phyloP scores from a whole-genome alignment of 2,329 filamentous ascomycete genomes.

The Fusarium fujikuroi region DNA sequence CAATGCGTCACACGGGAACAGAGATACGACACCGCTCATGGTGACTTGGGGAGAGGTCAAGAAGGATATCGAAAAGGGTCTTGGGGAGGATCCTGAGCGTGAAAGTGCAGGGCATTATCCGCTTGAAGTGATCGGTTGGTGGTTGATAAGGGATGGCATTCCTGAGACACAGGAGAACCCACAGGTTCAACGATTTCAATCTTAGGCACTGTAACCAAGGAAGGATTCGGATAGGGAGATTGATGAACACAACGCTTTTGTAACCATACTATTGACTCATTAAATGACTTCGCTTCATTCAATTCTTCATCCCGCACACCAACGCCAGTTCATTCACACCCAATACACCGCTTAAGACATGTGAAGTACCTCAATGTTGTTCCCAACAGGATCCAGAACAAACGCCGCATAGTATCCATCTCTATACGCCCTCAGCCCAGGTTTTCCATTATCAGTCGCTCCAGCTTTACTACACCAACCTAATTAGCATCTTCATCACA shows the following conservation, averaged over 20 bases:
- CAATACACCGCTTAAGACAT: constrained; percentile 8
- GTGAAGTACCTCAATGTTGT: constrained; percentile 62
- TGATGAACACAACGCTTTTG: neutral
- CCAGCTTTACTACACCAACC: constrained; percentile 52
- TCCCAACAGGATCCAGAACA: constrained; percentile 61
- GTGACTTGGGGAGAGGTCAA: constrained; percentile 34
- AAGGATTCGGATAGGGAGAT: neutral
- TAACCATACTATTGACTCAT: neutral
- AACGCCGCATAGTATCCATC: constrained; percentile 62
- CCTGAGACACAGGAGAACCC: constrained; percentile 11
- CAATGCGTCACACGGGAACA: neutral
- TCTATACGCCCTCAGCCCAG: constrained; percentile 58
- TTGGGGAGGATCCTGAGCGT: neutral
- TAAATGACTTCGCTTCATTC: neutral
- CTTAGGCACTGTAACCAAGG: neutral
- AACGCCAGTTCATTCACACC: neutral
- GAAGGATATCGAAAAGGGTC: constrained; percentile 27
- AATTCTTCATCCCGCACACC: neutral
- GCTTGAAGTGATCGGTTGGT: constrained; percentile 1
- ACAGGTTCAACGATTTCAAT: neutral
- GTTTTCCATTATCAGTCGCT: constrained; percentile 60
- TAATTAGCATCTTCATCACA: neutral
- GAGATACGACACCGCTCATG: constrained; percentile 1
- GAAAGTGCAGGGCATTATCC: neutral
- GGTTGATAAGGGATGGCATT: constrained; percentile 14